phyloP scores from a whole-genome alignment of 306 rosid species.

The Fagus crenata region DNA sequence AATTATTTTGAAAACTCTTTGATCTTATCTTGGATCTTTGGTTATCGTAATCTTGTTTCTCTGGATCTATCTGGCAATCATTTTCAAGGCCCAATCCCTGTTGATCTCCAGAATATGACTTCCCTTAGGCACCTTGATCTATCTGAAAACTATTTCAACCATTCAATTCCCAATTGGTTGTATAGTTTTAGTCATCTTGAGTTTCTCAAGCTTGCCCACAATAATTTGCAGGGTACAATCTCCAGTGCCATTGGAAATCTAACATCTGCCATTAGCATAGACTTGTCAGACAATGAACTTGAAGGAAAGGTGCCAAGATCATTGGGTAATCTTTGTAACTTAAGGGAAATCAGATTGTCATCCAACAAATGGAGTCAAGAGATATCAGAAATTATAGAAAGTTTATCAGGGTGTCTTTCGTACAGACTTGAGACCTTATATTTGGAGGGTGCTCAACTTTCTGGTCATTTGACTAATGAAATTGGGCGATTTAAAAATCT shows the following conservation, averaged over 20 bases:
- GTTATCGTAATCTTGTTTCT: too few relatives aligned
- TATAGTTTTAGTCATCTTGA: conserved; percentile 5
- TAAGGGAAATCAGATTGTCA: background rate
- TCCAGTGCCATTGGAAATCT: conserved; percentile 5
- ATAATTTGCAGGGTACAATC: conserved; percentile 13
- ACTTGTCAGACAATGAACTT: conserved; percentile 23
- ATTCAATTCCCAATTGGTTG: conserved; percentile 27
- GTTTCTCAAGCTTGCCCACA: background rate
- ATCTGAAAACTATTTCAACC: background rate
- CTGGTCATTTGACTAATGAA: conserved; percentile 12
- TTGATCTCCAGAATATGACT: conserved; percentile 14
- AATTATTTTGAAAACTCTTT: conserved; percentile 3
- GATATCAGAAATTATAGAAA: background rate
- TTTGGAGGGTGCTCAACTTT: background rate
- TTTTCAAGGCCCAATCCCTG: conserved; percentile 22
- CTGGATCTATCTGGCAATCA: conserved; percentile 12
- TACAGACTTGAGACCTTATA: background rate
- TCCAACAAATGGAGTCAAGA: too few relatives aligned
- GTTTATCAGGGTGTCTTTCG: background rate
- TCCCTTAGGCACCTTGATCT: conserved; percentile 16
- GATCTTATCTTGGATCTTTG: too few relatives aligned
- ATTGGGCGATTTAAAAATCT: conserved; percentile 14
- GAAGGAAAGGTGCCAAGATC: conserved; percentile 5
- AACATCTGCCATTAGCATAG: conserved; percentile 5
- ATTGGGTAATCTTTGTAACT: background rate